Conservation (phyloP, 257 asterid species). For the Perilla frutescens region DNA sequence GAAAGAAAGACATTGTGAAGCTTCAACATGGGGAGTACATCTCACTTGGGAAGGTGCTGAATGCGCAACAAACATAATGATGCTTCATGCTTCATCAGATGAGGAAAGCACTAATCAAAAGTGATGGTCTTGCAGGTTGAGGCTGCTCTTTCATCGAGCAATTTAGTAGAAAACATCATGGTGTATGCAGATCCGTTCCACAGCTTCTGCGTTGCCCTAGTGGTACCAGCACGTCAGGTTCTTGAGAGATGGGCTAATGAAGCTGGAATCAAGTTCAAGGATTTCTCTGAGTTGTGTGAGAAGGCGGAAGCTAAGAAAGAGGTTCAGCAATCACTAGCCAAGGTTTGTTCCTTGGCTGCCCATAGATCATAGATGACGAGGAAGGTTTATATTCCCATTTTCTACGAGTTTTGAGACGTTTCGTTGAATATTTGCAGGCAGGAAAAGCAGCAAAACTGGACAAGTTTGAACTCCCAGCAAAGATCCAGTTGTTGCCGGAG, state of each 20-base stretch:
- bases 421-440: slow-evolving; percentile 49
- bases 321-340: slow-evolving; percentile 72
- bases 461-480: slow-evolving; percentile 83
- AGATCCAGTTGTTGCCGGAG: slow-evolving; percentile 73
- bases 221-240: slow-evolving; percentile 70
- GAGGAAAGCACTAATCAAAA: neutral
- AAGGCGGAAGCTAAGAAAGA: slow-evolving; percentile 66
- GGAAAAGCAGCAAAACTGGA: slow-evolving; percentile 74
- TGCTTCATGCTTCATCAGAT: neutral
- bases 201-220: slow-evolving; percentile 78
- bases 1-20: slow-evolving; percentile 92
- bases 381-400: neutral
- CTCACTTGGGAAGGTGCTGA: slow-evolving; percentile 85
- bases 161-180: slow-evolving; percentile 72
- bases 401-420: slow-evolving; percentile 1
- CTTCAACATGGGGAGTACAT: slow-evolving; percentile 95
- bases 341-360: slow-evolving; percentile 53
- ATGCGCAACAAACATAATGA: neutral
- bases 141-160: slow-evolving; percentile 76
- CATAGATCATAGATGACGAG: neutral
- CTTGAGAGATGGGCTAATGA: slow-evolving; percentile 86
- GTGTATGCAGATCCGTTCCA: slow-evolving; percentile 81
- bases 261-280: slow-evolving; percentile 60
- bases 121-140: slow-evolving; percentile 62
- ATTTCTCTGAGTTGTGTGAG: slow-evolving; percentile 71